Conservation (phyloP, 768 basidiomycete genomes). For the Strobilomyces echinocephalus region DNA sequence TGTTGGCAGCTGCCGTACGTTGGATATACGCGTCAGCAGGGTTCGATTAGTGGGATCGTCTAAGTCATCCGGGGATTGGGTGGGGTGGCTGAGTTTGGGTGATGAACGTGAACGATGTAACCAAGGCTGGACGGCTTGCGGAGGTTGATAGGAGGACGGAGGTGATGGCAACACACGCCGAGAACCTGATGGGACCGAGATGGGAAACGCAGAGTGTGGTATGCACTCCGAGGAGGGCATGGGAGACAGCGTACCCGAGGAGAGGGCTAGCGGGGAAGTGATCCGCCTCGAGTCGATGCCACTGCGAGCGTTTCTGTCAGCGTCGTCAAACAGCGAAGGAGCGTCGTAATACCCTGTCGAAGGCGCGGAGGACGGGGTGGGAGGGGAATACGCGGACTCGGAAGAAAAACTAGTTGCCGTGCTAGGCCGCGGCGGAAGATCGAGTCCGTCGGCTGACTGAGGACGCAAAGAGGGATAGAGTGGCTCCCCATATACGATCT, state of each 20-base stretch:
- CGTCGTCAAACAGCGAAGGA: constrained; percentile 21
- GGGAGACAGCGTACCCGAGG: constrained; percentile 26
- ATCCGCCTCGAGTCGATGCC: constrained; percentile 3
- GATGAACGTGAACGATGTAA: constrained; percentile 35
- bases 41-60: constrained; percentile 10
- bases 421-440: constrained; percentile 22
- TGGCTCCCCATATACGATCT: constrained; percentile 39
- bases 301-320: constrained; percentile 12
- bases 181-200: constrained; percentile 11
- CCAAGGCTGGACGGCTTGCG: constrained; percentile 26
- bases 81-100: constrained; percentile 27
- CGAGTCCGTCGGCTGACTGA: constrained; percentile 21
- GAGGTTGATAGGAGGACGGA: constrained; percentile 30
- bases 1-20: constrained; percentile 31
- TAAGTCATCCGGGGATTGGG: constrained; percentile 20
- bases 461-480: constrained; percentile 38
- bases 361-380: constrained; percentile 39
- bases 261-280: constrained; percentile 16
- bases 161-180: constrained; percentile 29
- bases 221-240: constrained; percentile 29
- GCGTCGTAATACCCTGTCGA: constrained; percentile 29
- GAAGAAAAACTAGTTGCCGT: constrained; percentile 42
- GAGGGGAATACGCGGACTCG: constrained; percentile 44
- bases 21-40: constrained; percentile 20
- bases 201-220: constrained; percentile 21